phyloP scores from a whole-genome alignment of 371 early-diverging fungal species.

The Batrachochytrium dendrobatidis region DNA sequence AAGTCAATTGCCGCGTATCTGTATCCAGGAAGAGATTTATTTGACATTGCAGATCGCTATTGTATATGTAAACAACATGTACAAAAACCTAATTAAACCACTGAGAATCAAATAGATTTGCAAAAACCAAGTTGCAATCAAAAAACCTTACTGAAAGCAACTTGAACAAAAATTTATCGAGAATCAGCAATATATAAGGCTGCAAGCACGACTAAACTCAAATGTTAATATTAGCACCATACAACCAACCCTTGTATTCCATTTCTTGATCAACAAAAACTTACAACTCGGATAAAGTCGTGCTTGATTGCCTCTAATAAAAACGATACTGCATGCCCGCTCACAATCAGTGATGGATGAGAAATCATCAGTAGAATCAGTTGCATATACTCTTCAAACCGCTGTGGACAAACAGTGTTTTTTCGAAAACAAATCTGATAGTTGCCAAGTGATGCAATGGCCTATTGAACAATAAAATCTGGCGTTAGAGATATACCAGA shows the following conservation, averaged over 20 bases:
- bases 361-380: constrained; percentile 7
- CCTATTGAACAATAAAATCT: constrained; percentile 11
- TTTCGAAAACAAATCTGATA: constrained; percentile 36
- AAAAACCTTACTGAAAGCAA: neutral
- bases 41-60: neutral
- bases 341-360: constrained; percentile 13
- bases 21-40: neutral
- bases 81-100: too few species aligned
- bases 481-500: neutral
- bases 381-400: constrained; percentile 17
- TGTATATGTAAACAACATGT: neutral
- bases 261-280: neutral
- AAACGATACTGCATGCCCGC: constrained; percentile 12
- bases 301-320: constrained; percentile 20
- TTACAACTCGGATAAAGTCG: constrained; percentile 29
- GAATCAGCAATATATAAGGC: neutral
- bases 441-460: constrained; percentile 36
- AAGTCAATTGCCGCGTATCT: constrained; percentile 14
- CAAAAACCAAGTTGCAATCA: too few species aligned
- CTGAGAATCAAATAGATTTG: too few species aligned
- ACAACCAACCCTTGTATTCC: neutral
- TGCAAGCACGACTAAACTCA: neutral
- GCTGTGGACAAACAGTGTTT: constrained; percentile 24
- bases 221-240: too few species aligned
- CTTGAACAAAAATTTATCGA: neutral